Conservation (phyloP, 257 asterid genomes). For the Craterostigma plantagineum region DNA sequence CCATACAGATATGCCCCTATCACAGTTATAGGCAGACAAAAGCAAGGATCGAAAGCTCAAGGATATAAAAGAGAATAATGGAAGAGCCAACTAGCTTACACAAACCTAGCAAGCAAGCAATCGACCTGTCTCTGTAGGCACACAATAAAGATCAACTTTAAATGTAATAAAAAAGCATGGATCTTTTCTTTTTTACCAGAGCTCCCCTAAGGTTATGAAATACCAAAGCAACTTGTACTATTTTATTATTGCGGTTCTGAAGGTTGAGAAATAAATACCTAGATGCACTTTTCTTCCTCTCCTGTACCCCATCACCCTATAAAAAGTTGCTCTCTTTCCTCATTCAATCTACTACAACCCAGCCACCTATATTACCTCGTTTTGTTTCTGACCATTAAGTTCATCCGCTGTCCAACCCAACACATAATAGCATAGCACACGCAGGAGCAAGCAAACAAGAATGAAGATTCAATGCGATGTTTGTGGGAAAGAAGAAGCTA, state of each 20-base stretch:
- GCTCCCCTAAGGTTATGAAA: no score
- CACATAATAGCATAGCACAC: not conserved
- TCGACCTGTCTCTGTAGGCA: no score
- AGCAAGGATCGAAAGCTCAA: conserved; percentile 13
- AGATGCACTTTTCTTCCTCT: no score
- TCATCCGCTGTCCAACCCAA: not conserved
- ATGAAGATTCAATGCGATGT: conserved; percentile 83
- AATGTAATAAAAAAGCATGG: not conserved
- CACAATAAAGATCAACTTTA: no score
- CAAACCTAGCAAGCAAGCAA: no score
- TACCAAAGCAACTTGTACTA: no score
- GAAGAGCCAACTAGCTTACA: no score
- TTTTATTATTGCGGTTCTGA: no score
- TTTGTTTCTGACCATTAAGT: no score
- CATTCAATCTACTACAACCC: conserved; percentile 13
- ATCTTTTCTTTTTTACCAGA: no score
- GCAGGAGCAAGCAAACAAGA: conserved; percentile 8
- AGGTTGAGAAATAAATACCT: no score
- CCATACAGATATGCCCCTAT: conserved; percentile 24
- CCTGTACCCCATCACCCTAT: no score
- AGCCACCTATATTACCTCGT: conserved; percentile 2
- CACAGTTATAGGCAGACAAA: conserved; percentile 11
- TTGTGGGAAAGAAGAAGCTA: conserved; percentile 58
- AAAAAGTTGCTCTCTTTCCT: conserved; percentile 24
- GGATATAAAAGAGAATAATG: not conserved